A percentile compares a stretch with the other conserved stretches of the same genome.
Evolutionary conservation across 495 filamentous ascomycete species (phyloP).

Genomic region (Letharia lupina): DNA sequence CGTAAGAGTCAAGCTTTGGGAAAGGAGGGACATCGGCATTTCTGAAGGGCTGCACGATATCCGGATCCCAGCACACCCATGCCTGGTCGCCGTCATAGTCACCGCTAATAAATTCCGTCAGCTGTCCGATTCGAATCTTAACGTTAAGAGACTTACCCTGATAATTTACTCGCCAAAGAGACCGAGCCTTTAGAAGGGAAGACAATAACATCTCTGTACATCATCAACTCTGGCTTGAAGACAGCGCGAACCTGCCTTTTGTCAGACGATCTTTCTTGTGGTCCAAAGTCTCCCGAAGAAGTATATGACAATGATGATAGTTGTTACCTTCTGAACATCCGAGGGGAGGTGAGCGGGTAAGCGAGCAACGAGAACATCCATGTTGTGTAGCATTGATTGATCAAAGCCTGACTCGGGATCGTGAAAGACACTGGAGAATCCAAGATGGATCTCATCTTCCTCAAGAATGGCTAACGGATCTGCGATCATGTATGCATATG

Average conservation of each 20-base stretch:
- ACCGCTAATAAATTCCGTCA: slow-evolving; percentile 40
- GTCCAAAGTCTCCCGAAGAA: neutral
- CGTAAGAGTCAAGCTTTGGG: slow-evolving; percentile 44
- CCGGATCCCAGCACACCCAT: slow-evolving; percentile 84
- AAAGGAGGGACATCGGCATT: slow-evolving; percentile 58
- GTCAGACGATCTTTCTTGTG: neutral
- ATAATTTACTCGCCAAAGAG: slow-evolving; percentile 71
- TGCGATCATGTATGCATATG: slow-evolving; percentile 70
- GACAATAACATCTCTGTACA: slow-evolving; percentile 79
- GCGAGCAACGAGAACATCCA: slow-evolving; percentile 80
- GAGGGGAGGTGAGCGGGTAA: slow-evolving; percentile 71
- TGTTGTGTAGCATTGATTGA: slow-evolving; percentile 52
- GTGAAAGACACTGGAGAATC: slow-evolving; percentile 61
- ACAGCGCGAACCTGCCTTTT: slow-evolving; percentile 40
- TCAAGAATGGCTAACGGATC: slow-evolving; percentile 66
- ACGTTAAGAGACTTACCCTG: slow-evolving; percentile 34
- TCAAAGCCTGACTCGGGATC: slow-evolving; percentile 46
- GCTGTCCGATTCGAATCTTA: neutral
- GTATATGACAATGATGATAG: neutral
- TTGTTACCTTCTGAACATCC: slow-evolving; percentile 65
- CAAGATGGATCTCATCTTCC: slow-evolving; percentile 69
- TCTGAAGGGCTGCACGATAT: slow-evolving; percentile 62
- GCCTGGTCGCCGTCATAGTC: slow-evolving; percentile 92
- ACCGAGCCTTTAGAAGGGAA: slow-evolving; percentile 64
- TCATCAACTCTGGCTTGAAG: slow-evolving; percentile 57